phyloP scores from a whole-genome alignment of 345 rosid species.

The Sisymbrium altissimum region DNA sequence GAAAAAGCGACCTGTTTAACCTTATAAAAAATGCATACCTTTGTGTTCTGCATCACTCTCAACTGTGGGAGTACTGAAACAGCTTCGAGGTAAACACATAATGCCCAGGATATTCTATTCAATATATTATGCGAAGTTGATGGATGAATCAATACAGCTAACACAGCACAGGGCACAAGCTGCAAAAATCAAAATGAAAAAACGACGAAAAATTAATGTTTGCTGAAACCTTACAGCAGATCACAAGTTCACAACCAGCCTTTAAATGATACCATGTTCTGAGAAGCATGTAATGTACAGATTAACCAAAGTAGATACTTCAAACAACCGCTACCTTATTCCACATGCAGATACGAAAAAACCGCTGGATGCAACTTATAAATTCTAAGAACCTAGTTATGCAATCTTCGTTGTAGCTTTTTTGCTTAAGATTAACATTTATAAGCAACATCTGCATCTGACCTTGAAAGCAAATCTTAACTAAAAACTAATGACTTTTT shows the following conservation, averaged over 20 bases:
- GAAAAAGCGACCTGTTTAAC: neutral
- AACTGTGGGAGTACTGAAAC: constrained; percentile 92
- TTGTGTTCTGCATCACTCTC: constrained; percentile 98
- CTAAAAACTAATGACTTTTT: neutral
- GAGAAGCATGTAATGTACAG: neutral
- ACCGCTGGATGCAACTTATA: neutral
- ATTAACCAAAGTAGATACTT: neutral
- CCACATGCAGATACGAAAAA: neutral
- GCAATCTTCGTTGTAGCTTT: neutral
- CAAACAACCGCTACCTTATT: neutral
- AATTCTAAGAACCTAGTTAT: neutral
- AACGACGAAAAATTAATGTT: too few relatives aligned
- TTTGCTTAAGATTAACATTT: too few relatives aligned
- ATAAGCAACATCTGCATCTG: neutral
- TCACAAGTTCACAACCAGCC: too few relatives aligned
- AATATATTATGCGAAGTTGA: constrained; percentile 80
- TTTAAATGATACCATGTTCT: neutral
- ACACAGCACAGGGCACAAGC: constrained; percentile 75
- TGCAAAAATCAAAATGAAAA: constrained; percentile 28
- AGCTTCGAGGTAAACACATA: constrained; percentile 94
- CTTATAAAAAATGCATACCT: constrained; percentile 51
- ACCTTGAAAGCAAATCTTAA: neutral
- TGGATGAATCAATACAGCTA: constrained; percentile 83
- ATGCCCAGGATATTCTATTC: constrained; percentile 88
- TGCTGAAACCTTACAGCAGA: neutral